Evolutionary conservation across 1,139 yeast species (phyloP), one percentile per base, ranked within the genome.

Genomic region (Blastobotrys serpentis): DNA sequence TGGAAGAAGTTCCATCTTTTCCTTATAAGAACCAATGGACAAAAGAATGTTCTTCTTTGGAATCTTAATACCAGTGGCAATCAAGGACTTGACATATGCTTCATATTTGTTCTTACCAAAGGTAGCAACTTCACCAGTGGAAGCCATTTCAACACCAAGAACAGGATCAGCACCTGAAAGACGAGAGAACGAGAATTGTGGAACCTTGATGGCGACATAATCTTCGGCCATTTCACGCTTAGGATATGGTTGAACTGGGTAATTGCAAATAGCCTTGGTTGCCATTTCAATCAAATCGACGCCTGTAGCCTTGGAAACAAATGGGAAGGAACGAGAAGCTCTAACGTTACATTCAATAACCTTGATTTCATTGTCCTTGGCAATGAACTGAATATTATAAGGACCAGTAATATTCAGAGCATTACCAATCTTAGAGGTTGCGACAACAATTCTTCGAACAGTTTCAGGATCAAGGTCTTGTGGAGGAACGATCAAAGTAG

Each of bases 361-460:
- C 78, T 92, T 92, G 64, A 88, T 76, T 46, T 77, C 79, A 58
- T 86, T 84, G 66, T 86, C 89, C 70, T 86, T 85, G 54, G 92
- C 92, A 69, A 90, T 92, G 69, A 92, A 83, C 75, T 92, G 98
- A 95, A 92, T 92, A 74, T 92, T 92, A 79, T 86, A 92, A 18
- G 98, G 98, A 62, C 98, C 98, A 42, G 97, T 87, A 60, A 92
- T 90, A 54, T 87, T 86, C 90, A 94, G 89, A 11, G 98, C 98
- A 50, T 74, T 67, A 42, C 96, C 98, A 63, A 92, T 96, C 74
- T 88, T 89, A 63, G 84, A 92, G 46, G 98, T 88, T 43, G 96
- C 96, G 63, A 82, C 94, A 53, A 87, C 96, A 66, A 90, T 87
- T 72, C 97, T 80, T 60, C 80, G 76, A 50, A 89, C 95, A 38